Conservation (phyloP, 2,329 filamentous ascomycete species). For the Aspergillaceae sp. region DNA sequence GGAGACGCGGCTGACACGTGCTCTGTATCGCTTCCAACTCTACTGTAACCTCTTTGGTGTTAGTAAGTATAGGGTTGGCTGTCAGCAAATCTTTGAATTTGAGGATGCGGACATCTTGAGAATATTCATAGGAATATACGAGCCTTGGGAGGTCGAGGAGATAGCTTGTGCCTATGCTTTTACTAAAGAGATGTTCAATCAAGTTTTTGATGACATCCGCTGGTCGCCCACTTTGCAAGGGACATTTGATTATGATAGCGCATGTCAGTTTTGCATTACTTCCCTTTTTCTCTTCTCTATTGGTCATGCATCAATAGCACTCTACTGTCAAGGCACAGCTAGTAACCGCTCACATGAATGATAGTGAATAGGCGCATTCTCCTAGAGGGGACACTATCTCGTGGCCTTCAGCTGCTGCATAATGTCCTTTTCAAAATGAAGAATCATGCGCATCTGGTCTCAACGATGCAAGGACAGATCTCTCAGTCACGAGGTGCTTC, state of each 20-base stretch:
- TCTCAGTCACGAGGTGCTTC: background rate
- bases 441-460: constrained; percentile 6
- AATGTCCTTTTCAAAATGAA: constrained; percentile 3
- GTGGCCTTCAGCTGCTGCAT: constrained; percentile 5
- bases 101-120: background rate
- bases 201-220: background rate
- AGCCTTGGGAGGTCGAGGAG: background rate
- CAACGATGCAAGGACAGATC: constrained; percentile 7
- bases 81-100: background rate
- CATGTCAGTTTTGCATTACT: background rate
- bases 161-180: background rate
- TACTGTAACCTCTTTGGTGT: constrained; percentile 6
- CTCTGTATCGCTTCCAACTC: constrained; percentile 9
- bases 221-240: background rate
- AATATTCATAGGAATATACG: background rate
- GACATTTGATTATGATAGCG: background rate
- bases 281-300: background rate
- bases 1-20: constrained; percentile 6
- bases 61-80: background rate
- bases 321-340: background rate
- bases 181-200: background rate
- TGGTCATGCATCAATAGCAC: background rate
- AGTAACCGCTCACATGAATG: background rate
- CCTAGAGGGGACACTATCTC: constrained; percentile 4
- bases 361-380: background rate